Conservation (phyloP, 306 rosid genomes). For the Dicorynia guianensis region DNA sequence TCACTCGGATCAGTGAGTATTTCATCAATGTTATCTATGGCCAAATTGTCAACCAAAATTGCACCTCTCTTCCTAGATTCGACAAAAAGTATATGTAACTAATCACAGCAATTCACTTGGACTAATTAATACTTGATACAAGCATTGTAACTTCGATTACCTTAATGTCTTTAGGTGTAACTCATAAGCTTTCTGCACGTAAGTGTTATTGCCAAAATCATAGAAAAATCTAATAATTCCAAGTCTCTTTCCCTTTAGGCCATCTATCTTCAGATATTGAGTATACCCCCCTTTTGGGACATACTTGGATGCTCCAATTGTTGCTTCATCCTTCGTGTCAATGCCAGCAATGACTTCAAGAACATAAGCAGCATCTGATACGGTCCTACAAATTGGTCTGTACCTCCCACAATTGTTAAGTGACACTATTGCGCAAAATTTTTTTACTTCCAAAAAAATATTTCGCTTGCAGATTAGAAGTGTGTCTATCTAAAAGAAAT, state of each 20-base stretch:
- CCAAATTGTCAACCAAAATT: slow-evolving; percentile 53
- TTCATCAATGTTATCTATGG: slow-evolving; percentile 39
- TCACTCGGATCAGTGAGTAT: slow-evolving; percentile 41
- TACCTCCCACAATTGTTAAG: slow-evolving; percentile 16
- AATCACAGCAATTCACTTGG: background rate
- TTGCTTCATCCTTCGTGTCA: slow-evolving; percentile 51
- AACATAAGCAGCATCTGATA: slow-evolving; percentile 70
- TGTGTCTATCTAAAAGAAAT: background rate
- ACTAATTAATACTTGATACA: background rate
- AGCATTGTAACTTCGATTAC: slow-evolving; percentile 44
- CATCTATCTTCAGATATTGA: slow-evolving; percentile 57
- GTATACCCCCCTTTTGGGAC: slow-evolving; percentile 64
- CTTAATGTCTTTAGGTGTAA: slow-evolving; percentile 59
- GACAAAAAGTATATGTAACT: slow-evolving; percentile 9
- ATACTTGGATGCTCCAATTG: slow-evolving; percentile 54
- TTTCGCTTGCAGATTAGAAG: background rate
- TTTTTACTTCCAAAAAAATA: background rate
- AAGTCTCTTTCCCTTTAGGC: slow-evolving; percentile 69
- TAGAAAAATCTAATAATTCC: slow-evolving; percentile 53
- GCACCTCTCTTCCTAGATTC: slow-evolving; percentile 60
- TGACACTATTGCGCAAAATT: background rate
- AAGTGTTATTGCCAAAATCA: slow-evolving; percentile 32
- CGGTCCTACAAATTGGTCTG: slow-evolving; percentile 74
- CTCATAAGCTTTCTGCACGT: slow-evolving; percentile 42
- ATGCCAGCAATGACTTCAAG: slow-evolving; percentile 65